These are phyloP conservation scores for Phaeosphaeriaceae sp. DNA, from an alignment of 2,329 filamentous ascomycete species.

Conservation along the genomic window DNA sequence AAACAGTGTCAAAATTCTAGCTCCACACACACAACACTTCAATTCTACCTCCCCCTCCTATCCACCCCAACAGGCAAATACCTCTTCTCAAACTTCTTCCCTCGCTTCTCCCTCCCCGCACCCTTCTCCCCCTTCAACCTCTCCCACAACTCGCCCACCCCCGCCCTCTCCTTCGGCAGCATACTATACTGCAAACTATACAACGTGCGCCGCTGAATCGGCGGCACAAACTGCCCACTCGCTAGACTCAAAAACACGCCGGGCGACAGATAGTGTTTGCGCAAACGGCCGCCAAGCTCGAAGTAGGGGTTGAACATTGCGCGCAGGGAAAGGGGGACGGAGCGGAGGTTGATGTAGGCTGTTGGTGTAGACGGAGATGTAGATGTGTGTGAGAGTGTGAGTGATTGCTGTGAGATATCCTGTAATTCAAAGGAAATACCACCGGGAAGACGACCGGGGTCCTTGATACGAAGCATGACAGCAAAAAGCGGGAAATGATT, in stretches of 20 bases:
- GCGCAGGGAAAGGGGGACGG: constrained; percentile 85
- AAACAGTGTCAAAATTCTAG: no score
- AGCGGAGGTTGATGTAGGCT: constrained; percentile 45
- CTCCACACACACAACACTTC: no score
- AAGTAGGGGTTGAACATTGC: constrained; percentile 98
- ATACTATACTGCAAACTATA: constrained; percentile 99
- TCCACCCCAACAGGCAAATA: no score
- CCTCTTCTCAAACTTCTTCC: no score
- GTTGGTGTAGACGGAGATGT: no score
- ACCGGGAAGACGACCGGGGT: constrained; percentile 85
- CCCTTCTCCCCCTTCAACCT: constrained; percentile 34
- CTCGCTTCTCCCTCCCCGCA: neutral
- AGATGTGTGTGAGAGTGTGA: neutral
- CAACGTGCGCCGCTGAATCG: constrained; percentile 90
- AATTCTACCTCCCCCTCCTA: no score
- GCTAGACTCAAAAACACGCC: constrained; percentile 85
- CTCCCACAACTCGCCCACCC: constrained; percentile 85
- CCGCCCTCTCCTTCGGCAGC: constrained; percentile 81
- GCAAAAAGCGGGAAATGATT: constrained; percentile 99
- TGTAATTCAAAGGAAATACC: constrained; percentile 90
- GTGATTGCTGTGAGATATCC: constrained; percentile 62
- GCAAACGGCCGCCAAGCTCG: constrained; percentile 87
- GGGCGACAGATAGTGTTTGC: constrained; percentile 92
- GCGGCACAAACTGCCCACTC: constrained; percentile 90
- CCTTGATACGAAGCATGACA: constrained; percentile 93